These are phyloP conservation scores for Fraxinus anomala DNA, from an alignment of 257 asterid genomes.

Conservation along the genomic window DNA sequence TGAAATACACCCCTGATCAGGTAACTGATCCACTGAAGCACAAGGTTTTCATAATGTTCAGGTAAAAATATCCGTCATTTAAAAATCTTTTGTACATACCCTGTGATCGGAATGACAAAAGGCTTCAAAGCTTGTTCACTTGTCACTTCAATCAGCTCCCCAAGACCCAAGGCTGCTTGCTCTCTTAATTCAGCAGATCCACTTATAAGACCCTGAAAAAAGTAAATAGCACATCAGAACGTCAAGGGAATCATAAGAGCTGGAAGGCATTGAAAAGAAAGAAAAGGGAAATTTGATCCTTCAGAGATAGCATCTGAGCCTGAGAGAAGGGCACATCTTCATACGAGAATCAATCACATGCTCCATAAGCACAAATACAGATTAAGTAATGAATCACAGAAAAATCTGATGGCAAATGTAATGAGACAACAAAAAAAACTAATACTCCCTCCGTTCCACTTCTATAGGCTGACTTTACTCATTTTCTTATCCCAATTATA, in stretches of 20 bases:
- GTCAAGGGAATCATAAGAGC: slow-evolving; percentile 3
- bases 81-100: slow-evolving; percentile 51
- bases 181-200: slow-evolving; percentile 98
- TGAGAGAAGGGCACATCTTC: neutral
- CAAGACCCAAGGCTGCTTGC: slow-evolving; percentile 97
- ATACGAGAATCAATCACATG: slow-evolving; percentile 8
- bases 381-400: neutral
- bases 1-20: slow-evolving; percentile 1
- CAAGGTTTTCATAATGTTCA: neutral
- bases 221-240: slow-evolving; percentile 11
- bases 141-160: slow-evolving; percentile 92
- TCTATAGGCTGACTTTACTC: too few relatives aligned
- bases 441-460: neutral
- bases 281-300: neutral
- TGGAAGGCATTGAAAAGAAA: slow-evolving; percentile 2
- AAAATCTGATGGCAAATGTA: neutral
- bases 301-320: neutral
- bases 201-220: slow-evolving; percentile 83
- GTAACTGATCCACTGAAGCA: slow-evolving; percentile 15
- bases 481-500: too few relatives aligned
- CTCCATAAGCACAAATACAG: neutral
- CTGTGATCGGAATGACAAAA: slow-evolving; percentile 94
- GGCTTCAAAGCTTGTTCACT: slow-evolving; percentile 84
- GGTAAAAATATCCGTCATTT: neutral
- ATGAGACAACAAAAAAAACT: neutral